phyloP scores from a whole-genome alignment of 139 green algal species.

The Auxenochlorella pyrenoidosa region DNA sequence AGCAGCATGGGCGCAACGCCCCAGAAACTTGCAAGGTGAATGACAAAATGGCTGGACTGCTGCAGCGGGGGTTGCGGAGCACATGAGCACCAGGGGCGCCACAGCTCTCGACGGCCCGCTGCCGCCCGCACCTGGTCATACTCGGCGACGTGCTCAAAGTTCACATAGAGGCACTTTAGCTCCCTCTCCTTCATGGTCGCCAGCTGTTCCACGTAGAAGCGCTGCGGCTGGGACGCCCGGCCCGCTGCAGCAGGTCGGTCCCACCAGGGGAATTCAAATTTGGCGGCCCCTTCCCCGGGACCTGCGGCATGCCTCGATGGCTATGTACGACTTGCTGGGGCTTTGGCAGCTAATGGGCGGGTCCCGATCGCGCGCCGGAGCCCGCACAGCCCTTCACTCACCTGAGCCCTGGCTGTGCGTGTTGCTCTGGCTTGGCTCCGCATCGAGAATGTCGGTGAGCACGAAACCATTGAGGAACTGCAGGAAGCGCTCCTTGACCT shows the following conservation, averaged over 20 bases:
- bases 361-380: background rate
- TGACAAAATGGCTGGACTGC: too few species aligned
- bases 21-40: too few species aligned
- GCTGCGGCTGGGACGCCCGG: constrained; percentile 10
- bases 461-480: constrained; percentile 47
- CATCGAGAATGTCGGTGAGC: constrained; percentile 5
- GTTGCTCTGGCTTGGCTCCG: constrained; percentile 29
- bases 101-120: background rate
- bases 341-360: background rate
- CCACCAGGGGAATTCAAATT: constrained; percentile 22
- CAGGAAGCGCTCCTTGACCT: constrained; percentile 23
- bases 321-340: background rate
- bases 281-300: too few species aligned
- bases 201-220: constrained; percentile 57
- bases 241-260: background rate
- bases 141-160: constrained; percentile 80
- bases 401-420: constrained; percentile 35
- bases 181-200: constrained; percentile 59
- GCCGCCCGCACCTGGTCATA: constrained; percentile 61
- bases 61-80: too few species aligned
- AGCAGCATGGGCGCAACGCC: too few species aligned
- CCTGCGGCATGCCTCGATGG: too few species aligned
- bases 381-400: background rate
- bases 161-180: constrained; percentile 80
- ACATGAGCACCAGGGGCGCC: too few species aligned